A percentile compares a stretch with the other conserved stretches of the same genome.
phyloP scores from a whole-genome alignment of 2,329 filamentous ascomycete species.

The Arthrobotrys sphaeroides region DNA sequence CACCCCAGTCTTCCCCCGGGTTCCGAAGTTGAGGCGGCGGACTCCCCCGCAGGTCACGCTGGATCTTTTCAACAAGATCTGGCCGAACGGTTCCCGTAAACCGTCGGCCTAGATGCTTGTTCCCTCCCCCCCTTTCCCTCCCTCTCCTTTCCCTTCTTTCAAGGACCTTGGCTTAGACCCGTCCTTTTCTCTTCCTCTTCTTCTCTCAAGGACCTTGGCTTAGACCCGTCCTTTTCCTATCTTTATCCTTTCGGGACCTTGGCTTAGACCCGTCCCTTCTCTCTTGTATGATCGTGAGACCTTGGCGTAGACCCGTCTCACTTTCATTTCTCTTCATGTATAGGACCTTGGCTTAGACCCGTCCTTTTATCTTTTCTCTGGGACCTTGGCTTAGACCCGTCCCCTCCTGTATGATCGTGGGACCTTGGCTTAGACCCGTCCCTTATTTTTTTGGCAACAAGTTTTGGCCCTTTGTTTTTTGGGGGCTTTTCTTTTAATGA shows the following conservation, averaged over 20 bases:
- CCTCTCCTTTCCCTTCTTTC: neutral
- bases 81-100: neutral
- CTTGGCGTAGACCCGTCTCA: neutral
- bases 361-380: neutral
- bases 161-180: neutral
- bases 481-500: too few species aligned
- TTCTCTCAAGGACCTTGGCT: neutral
- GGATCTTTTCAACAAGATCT: constrained; percentile 5
- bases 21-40: constrained; percentile 5
- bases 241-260: neutral
- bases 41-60: constrained; percentile 10
- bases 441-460: neutral
- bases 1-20: neutral
- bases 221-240: neutral
- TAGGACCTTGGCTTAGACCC: neutral
- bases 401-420: neutral
- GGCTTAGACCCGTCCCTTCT: neutral
- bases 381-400: neutral
- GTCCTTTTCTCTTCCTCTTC: neutral
- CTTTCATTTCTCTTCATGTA: too few species aligned
- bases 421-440: neutral
- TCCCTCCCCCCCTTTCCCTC: neutral
- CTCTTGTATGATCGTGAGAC: neutral
- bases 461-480: too few species aligned
- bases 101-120: neutral